Conservation (phyloP, 225 moss, liverwort and hornwort species). For the Lunularia cruciata region DNA sequence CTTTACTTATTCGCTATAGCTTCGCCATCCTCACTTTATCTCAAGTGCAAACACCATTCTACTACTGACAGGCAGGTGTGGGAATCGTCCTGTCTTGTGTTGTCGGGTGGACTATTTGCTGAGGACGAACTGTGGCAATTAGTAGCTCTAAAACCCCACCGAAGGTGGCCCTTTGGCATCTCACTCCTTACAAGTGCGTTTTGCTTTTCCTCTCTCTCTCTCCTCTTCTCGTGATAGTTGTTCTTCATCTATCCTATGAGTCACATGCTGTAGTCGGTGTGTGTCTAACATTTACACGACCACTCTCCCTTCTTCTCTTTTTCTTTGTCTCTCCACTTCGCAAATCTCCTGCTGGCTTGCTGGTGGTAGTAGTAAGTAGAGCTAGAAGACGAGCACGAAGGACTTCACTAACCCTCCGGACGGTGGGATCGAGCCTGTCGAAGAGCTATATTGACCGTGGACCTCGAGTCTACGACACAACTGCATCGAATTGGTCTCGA, state of each 20-base stretch:
- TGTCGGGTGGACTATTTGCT: slow-evolving; percentile 2
- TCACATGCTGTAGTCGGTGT: no score
- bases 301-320: background rate
- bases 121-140: background rate
- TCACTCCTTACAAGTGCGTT: background rate
- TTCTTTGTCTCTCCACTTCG: background rate
- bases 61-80: background rate
- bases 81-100: slow-evolving; percentile 11
- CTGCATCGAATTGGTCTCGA: background rate
- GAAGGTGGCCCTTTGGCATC: background rate
- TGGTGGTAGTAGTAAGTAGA: no score
- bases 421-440: background rate
- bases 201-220: background rate
- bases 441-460: background rate
- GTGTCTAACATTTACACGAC: background rate
- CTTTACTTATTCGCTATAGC: no score
- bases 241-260: no score
- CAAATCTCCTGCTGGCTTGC: no score
- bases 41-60: no score
- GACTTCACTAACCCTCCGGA: no score
- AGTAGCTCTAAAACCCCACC: background rate
- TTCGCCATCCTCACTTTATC: no score
- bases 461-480: slow-evolving; percentile 1
- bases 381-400: no score
- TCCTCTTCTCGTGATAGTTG: slow-evolving; percentile 9